phyloP scores from a whole-genome alignment of 768 basidiomycete species.

The Trametes elegans region DNA sequence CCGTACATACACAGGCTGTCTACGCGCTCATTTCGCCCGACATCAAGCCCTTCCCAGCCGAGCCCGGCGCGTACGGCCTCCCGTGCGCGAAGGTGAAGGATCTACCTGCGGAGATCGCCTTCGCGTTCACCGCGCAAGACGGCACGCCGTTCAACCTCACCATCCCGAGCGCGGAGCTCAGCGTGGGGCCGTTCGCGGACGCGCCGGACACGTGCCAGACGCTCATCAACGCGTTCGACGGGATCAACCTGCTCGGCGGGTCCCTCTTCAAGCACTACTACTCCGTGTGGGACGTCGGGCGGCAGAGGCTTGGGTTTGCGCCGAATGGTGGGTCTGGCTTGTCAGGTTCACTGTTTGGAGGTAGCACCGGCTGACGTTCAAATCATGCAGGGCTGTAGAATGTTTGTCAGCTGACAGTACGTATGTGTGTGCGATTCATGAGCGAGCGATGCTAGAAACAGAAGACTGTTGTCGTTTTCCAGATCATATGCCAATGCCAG shows the following conservation, averaged over 20 bases:
- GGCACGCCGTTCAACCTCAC: slow-evolving; percentile 54
- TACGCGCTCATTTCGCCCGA: slow-evolving; percentile 58
- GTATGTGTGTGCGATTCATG: too few relatives aligned
- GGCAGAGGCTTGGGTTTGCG: slow-evolving; percentile 51
- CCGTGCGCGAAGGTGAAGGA: slow-evolving; percentile 44
- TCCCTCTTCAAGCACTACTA: slow-evolving; percentile 61
- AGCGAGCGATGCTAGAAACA: too few relatives aligned
- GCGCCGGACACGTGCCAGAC: slow-evolving; percentile 52
- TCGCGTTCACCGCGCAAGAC: slow-evolving; percentile 50
- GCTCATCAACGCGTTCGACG: slow-evolving; percentile 58
- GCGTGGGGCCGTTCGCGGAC: slow-evolving; percentile 54
- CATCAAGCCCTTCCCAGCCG: slow-evolving; percentile 49
- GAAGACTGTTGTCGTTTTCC: too few relatives aligned
- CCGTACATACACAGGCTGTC: slow-evolving; percentile 41
- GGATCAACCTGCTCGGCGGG: slow-evolving; percentile 48
- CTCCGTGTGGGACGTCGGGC: slow-evolving; percentile 55
- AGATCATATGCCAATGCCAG: too few relatives aligned
- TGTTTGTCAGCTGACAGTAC: neutral
- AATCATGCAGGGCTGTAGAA: neutral
- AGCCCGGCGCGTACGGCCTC: slow-evolving; percentile 51
- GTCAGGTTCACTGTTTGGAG: too few relatives aligned
- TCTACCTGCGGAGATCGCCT: slow-evolving; percentile 50
- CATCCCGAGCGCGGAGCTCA: slow-evolving; percentile 55
- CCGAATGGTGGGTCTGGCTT: slow-evolving; percentile 33
- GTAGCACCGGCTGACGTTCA: too few relatives aligned